A percentile compares a stretch with the other conserved stretches of the same genome.
These are phyloP conservation scores for Sclerospora graminicola DNA, from an alignment of 352 stramenopile species.

Conservation along the genomic window DNA sequence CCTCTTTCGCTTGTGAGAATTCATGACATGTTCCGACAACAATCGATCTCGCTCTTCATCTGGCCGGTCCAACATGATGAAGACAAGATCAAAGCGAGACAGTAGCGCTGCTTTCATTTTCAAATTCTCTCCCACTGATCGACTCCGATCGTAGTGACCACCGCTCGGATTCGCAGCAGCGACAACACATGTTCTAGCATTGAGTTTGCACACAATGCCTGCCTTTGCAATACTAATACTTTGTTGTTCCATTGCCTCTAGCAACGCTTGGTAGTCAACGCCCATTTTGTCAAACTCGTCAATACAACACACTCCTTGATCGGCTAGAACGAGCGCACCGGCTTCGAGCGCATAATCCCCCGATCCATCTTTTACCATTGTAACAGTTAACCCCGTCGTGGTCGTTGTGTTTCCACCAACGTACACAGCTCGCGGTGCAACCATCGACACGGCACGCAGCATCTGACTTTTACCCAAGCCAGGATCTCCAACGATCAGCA, in stretches of 20 bases:
- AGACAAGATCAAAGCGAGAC: slow-evolving; percentile 96
- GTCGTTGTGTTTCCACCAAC: slow-evolving; percentile 95
- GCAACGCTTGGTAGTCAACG: slow-evolving; percentile 83
- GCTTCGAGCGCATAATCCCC: slow-evolving; percentile 89
- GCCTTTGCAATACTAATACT: slow-evolving; percentile 91
- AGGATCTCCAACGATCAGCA: slow-evolving; percentile 94
- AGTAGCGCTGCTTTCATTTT: slow-evolving; percentile 94
- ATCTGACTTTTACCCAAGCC: slow-evolving; percentile 95
- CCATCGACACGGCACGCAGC: slow-evolving; percentile 84
- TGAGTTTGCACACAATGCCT: slow-evolving; percentile 92
- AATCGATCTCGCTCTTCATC: slow-evolving; percentile 89
- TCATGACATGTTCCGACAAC: slow-evolving; percentile 94
- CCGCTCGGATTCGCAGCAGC: slow-evolving; percentile 95
- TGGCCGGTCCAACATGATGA: slow-evolving; percentile 92
- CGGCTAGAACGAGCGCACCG: slow-evolving; percentile 88
- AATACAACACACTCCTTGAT: slow-evolving; percentile 95
- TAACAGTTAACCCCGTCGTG: slow-evolving; percentile 94
- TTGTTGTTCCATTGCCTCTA: slow-evolving; percentile 99
- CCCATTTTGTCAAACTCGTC: slow-evolving; percentile 99
- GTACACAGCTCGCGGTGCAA: slow-evolving; percentile 92
- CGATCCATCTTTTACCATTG: slow-evolving; percentile 89
- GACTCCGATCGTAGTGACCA: slow-evolving; percentile 93
- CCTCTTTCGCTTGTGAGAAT: slow-evolving; percentile 50
- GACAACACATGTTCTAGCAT: slow-evolving; percentile 91
- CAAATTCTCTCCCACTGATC: slow-evolving; percentile 93